Evolutionary conservation across 495 filamentous ascomycete species (phyloP).

Genomic region (Tuber borchii): DNA sequence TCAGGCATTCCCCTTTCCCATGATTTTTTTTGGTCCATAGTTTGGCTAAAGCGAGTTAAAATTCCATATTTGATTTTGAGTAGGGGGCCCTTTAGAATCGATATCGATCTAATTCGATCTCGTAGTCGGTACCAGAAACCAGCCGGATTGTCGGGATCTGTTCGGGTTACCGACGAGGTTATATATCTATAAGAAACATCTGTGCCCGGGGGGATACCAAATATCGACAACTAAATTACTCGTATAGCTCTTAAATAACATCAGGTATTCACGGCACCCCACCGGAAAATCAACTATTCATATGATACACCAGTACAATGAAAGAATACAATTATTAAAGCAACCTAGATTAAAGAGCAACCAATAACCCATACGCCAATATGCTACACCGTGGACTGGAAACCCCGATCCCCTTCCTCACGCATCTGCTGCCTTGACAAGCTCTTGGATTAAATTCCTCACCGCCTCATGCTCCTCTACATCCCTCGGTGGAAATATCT

Average conservation of each 20-base stretch:
- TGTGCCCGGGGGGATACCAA: not conserved
- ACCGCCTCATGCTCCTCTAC: slow-evolving; percentile 26
- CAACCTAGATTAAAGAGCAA: not conserved
- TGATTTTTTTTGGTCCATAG: not conserved
- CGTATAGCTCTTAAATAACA: not conserved
- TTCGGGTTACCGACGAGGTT: not conserved
- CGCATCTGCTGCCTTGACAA: not conserved
- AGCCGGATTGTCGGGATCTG: not conserved
- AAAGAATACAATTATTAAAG: not conserved
- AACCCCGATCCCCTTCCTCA: not conserved
- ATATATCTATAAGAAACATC: not conserved
- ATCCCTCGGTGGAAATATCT: slow-evolving; percentile 46
- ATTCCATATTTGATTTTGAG: not conserved
- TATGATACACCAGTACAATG: not conserved
- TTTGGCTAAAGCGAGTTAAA: not conserved
- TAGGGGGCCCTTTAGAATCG: not conserved
- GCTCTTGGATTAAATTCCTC: slow-evolving; percentile 1
- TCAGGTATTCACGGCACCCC: not conserved
- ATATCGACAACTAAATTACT: not conserved
- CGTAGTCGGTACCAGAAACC: not conserved
- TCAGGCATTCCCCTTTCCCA: not conserved
- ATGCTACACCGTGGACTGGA: not conserved
- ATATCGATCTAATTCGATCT: not conserved
- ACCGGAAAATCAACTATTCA: not conserved
- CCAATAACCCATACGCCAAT: not conserved